phyloP scores from a whole-genome alignment of 768 basidiomycete species.

The Hirschioporus abietinus region DNA sequence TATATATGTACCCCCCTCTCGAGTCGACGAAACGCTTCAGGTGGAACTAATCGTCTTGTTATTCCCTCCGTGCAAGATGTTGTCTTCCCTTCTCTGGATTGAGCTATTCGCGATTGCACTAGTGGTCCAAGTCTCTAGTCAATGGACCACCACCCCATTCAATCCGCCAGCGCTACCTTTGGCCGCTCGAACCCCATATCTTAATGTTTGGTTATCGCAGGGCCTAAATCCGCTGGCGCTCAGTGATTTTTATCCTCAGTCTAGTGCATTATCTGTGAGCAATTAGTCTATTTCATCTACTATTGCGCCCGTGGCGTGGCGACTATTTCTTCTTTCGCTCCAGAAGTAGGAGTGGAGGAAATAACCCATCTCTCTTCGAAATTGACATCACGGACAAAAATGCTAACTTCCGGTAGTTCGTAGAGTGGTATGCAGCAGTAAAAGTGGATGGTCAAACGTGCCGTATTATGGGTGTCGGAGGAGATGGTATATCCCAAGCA shows the following conservation, averaged over 20 bases:
- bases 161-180: conserved; percentile 20
- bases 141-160: conserved; percentile 10
- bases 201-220: conserved; percentile 13
- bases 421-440: conserved; percentile 16
- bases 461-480: conserved; percentile 13
- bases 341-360: too few relatives aligned
- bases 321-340: too few relatives aligned
- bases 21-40: too few relatives aligned
- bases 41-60: too few relatives aligned
- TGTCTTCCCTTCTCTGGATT: neutral
- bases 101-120: neutral
- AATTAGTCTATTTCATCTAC: neutral
- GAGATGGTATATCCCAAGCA: conserved; percentile 3
- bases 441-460: conserved; percentile 16
- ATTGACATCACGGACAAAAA: neutral
- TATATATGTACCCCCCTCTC: too few relatives aligned
- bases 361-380: neutral
- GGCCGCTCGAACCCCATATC: conserved; percentile 24
- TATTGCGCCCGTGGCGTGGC: too few relatives aligned
- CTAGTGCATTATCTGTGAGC: conserved; percentile 11
- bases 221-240: neutral
- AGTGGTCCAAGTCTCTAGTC: neutral
- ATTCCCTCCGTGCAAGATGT: neutral
- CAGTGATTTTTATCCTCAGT: conserved; percentile 15
- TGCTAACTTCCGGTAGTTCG: conserved; percentile 1